Conservation (phyloP, 306 rosid species). For the Sphenostylis stenocarpa region DNA sequence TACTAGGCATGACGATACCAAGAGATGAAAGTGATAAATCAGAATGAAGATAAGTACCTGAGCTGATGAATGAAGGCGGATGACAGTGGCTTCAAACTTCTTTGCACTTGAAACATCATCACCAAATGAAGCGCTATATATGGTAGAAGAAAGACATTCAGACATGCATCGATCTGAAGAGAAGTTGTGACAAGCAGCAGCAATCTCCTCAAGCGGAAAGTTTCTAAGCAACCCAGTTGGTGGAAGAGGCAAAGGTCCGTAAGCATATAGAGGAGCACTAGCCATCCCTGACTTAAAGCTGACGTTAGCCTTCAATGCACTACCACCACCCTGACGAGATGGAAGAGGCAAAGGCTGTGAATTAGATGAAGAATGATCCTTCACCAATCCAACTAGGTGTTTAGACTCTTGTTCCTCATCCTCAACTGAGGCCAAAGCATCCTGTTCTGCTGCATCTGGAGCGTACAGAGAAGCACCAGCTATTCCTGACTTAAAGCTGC, state of each 20-base stretch:
- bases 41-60: slow-evolving; percentile 51
- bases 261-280: slow-evolving; percentile 48
- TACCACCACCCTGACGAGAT: slow-evolving; percentile 33
- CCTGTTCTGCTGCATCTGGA: slow-evolving; percentile 60
- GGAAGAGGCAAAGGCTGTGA: slow-evolving; percentile 85
- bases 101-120: slow-evolving; percentile 56
- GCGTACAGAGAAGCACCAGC: slow-evolving; percentile 54
- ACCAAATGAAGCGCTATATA: slow-evolving; percentile 79
- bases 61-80: slow-evolving; percentile 62
- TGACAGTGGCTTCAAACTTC: slow-evolving; percentile 82
- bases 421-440: slow-evolving; percentile 47
- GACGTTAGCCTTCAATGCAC: slow-evolving; percentile 45
- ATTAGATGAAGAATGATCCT: slow-evolving; percentile 42
- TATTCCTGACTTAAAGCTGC: slow-evolving; percentile 58
- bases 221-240: slow-evolving; percentile 48
- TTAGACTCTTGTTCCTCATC: slow-evolving; percentile 56
- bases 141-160: slow-evolving; percentile 61
- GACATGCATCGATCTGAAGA: slow-evolving; percentile 63
- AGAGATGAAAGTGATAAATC: slow-evolving; percentile 10
- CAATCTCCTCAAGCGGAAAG: slow-evolving; percentile 61
- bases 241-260: slow-evolving; percentile 76
- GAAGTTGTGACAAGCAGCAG: slow-evolving; percentile 76
- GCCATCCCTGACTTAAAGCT: slow-evolving; percentile 56
- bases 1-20: background rate
- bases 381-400: slow-evolving; percentile 38